Percentiles rank a stretch among this genome's conserved stretches.
Evolutionary conservation across 345 rosid species (phyloP).

Genomic region (Durio zibethinus): DNA sequence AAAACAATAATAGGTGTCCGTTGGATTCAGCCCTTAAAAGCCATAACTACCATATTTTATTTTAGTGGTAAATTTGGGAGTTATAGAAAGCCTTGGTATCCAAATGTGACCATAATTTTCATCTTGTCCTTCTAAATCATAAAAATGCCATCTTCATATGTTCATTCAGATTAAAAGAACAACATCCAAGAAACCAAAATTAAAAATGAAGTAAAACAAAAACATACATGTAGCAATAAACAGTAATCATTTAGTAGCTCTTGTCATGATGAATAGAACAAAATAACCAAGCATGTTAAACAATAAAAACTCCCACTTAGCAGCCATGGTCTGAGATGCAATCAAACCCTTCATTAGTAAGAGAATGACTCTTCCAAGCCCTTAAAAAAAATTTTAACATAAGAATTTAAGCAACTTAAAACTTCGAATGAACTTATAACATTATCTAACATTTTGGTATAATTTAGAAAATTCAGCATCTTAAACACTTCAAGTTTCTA

Average conservation of each 20-base stretch:
- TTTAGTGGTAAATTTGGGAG: background rate
- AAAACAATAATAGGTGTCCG: background rate
- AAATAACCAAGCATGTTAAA: background rate
- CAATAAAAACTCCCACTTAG: background rate
- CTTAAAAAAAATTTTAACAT: background rate
- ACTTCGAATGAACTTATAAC: background rate
- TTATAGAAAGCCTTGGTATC: background rate
- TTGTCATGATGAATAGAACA: background rate
- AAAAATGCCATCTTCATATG: background rate
- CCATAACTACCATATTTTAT: background rate
- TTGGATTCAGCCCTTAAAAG: background rate
- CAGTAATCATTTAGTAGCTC: background rate
- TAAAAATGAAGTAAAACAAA: background rate
- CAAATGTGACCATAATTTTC: background rate
- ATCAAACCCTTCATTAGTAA: background rate
- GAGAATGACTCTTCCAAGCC: background rate
- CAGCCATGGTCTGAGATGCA: background rate
- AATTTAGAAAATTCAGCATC: background rate
- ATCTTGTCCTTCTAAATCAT: background rate
- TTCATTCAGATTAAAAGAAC: background rate
- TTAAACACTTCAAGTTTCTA: background rate
- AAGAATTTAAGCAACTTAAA: background rate
- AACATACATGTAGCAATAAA: background rate
- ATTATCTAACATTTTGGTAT: background rate
- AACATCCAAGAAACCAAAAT: background rate